These are phyloP conservation scores for Meyerozyma guilliermondii DNA, from an alignment of 1,139 yeast genomes.

Conservation along the genomic window DNA sequence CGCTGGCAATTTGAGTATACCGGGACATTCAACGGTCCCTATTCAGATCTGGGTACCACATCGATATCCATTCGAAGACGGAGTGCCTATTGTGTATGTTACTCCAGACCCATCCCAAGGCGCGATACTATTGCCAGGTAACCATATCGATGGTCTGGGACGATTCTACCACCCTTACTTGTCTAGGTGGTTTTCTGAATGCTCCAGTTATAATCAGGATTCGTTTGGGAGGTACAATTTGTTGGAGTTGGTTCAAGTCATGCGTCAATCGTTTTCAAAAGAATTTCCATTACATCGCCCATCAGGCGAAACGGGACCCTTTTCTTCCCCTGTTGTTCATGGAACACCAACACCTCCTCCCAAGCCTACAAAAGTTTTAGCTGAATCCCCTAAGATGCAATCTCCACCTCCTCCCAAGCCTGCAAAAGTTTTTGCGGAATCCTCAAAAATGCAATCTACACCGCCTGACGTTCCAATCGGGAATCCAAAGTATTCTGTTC, in stretches of 20 bases:
- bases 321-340: not conserved
- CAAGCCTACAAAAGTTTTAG: constrained; percentile 18
- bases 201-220: constrained; percentile 8
- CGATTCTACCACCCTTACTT: constrained; percentile 66
- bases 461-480: constrained; percentile 7
- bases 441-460: constrained; percentile 6
- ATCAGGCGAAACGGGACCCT: not conserved
- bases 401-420: constrained; percentile 18
- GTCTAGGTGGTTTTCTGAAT: constrained; percentile 48
- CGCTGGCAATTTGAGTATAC: constrained; percentile 48
- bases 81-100: constrained; percentile 61
- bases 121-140: constrained; percentile 49
- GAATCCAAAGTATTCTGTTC: constrained; percentile 9
- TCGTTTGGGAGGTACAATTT: constrained; percentile 26
- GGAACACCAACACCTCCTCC: constrained; percentile 12
- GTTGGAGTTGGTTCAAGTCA: constrained; percentile 27
- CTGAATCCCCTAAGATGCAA: constrained; percentile 4
- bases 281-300: constrained; percentile 25
- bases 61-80: constrained; percentile 50
- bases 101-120: constrained; percentile 42
- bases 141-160: constrained; percentile 72
- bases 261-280: constrained; percentile 36
- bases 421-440: constrained; percentile 13
- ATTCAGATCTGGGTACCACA: constrained; percentile 75
- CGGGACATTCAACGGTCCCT: constrained; percentile 41